A percentile compares a stretch with the other conserved stretches of the same genome.
Conservation (phyloP, 2,329 filamentous ascomycete species). For the Aulographum hederae region DNA sequence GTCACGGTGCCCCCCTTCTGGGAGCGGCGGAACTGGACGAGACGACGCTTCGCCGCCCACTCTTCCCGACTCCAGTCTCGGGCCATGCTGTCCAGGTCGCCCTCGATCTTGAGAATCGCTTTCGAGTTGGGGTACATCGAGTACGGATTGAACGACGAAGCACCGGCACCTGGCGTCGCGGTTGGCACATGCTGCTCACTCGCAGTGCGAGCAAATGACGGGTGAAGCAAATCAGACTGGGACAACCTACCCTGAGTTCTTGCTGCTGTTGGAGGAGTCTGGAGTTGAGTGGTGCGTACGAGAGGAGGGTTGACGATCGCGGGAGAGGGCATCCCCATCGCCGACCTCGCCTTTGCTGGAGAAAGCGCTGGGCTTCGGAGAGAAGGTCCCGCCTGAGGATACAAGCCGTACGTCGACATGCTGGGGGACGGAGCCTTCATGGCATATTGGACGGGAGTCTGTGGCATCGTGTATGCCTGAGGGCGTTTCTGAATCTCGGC, state of each 20-base stretch:
- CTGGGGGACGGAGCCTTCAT: not conserved
- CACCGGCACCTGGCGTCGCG: conserved; percentile 35
- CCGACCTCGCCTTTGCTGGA: conserved; percentile 4
- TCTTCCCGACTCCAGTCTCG: conserved; percentile 72
- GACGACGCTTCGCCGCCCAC: conserved; percentile 55
- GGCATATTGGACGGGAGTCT: not conserved
- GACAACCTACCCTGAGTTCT: conserved; percentile 16
- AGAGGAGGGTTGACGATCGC: not conserved
- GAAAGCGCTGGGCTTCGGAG: conserved; percentile 12
- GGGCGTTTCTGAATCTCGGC: too few relatives aligned
- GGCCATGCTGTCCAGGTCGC: conserved; percentile 71
- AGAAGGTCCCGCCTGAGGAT: conserved; percentile 2
- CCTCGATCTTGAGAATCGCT: conserved; percentile 67
- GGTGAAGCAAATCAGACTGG: conserved; percentile 22
- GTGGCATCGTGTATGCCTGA: not conserved
- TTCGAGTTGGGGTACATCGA: conserved; percentile 61
- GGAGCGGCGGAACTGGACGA: conserved; percentile 74
- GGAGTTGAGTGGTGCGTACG: conserved; percentile 17
- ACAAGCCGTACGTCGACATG: not conserved
- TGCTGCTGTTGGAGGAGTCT: conserved; percentile 21
- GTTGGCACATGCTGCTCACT: conserved; percentile 49
- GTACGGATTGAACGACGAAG: conserved; percentile 53
- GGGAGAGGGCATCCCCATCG: not conserved
- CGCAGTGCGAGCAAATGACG: conserved; percentile 24
- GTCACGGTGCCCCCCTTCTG: conserved; percentile 70